A percentile compares a stretch with the other conserved stretches of the same genome.
phyloP scores from a whole-genome alignment of 2,329 filamentous ascomycete species.

The Fusarium camptoceras region DNA sequence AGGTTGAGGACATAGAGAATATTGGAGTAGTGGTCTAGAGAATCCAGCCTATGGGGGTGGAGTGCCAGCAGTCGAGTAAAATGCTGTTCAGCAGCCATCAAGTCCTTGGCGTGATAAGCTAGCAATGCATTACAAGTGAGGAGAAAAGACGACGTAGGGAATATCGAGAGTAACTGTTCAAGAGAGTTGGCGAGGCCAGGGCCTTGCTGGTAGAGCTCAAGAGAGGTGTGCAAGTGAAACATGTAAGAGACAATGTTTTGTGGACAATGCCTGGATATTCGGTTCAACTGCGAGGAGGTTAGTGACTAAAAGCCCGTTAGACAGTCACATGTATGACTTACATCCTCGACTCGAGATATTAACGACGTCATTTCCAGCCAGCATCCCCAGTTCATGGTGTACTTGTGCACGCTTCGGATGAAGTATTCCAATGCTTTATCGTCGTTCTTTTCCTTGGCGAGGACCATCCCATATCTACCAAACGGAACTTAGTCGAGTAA shows the following conservation, averaged over 20 bases:
- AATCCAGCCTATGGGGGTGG: constrained; percentile 81
- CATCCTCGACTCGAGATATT: constrained; percentile 83
- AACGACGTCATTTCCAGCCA: constrained; percentile 93
- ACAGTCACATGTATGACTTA: constrained; percentile 57
- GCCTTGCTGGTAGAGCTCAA: constrained; percentile 91
- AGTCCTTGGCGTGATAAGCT: constrained; percentile 88
- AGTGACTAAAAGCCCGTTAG: constrained; percentile 42
- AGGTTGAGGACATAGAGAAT: constrained; percentile 94
- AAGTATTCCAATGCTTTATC: constrained; percentile 86
- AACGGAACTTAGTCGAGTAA: constrained; percentile 1
- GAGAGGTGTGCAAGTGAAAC: constrained; percentile 89
- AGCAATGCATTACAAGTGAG: constrained; percentile 90
- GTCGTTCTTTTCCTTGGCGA: constrained; percentile 92
- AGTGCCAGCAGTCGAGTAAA: constrained; percentile 84
- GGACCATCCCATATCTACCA: constrained; percentile 82
- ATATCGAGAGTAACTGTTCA: constrained; percentile 82
- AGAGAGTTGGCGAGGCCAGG: constrained; percentile 79
- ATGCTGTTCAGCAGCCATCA: constrained; percentile 74
- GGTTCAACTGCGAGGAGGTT: constrained; percentile 69
- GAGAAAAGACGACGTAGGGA: constrained; percentile 88
- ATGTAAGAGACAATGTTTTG: constrained; percentile 94
- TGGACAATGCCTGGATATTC: constrained; percentile 78
- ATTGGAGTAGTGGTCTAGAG: constrained; percentile 95
- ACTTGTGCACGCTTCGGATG: constrained; percentile 87
- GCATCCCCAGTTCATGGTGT: constrained; percentile 96